Base-by-base conservation (phyloP, 306 rosid species). In the Glycine soja region DNA sequence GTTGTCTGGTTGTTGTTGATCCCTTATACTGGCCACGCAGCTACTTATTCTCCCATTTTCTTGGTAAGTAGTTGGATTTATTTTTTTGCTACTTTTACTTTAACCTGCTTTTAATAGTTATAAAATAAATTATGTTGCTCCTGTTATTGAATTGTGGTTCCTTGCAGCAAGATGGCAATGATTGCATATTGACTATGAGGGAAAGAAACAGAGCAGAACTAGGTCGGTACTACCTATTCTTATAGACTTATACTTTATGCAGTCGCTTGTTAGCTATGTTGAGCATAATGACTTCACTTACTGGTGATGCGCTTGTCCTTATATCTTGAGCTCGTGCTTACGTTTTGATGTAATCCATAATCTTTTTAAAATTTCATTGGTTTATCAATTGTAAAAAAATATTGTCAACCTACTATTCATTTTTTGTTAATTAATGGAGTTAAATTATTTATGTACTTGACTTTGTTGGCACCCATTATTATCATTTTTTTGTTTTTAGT, bases 341-440 rank as follows among this genome's bases (percentile, higher is more conserved):
- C 1, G 2, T 24, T 24, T 24, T 24, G 1, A 24, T 71, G 30
- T 52, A 11, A 36, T 18, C 61, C 42, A 19, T 40, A 61, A 12
- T 47, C 61, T 58, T 58, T 58, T 51, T 36, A 12, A 42, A 13
- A 16, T 46, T 51, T 46, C 47, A 13, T 75, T 50, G 57, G 74
- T 80, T 80, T 11, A 51, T 63, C 42, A 7, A 14, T 81, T 34
- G 16, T 72, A 36, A 47, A 82, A 52, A 61, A 47, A 24, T 24
- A 77, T 71, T 30, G 14, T 8, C 51, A 68, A 43, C 63, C 56
- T 71, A 34, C 40, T 45, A 32, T 64, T 61, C 40, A 61, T 71
- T 43, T 45, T 76, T 64, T 24, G 24, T 72, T 30, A 70, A 63
- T 30, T 63, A 48, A 54, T 11, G 76, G 18, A 24, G 36, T 70